Percentiles rank a stretch among this genome's conserved stretches.
phyloP scores from a whole-genome alignment of 2,329 filamentous ascomycete genomes.

The Nigrograna mackinnonii region DNA sequence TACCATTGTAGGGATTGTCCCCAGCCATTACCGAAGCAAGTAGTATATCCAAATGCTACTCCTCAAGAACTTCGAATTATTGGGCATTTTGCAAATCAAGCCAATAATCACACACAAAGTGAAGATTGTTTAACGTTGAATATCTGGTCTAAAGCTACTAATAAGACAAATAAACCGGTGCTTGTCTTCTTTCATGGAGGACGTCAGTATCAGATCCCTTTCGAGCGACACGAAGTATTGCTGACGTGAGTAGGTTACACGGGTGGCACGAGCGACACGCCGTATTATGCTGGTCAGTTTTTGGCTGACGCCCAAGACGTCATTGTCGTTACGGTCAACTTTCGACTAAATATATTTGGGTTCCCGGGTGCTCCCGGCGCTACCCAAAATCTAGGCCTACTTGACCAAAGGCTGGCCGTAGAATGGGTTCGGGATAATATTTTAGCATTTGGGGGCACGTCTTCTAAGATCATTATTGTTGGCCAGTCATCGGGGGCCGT shows the following conservation, averaged over 20 bases:
- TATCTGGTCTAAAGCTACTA: neutral
- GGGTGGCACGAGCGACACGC: neutral
- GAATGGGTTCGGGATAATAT: constrained; percentile 49
- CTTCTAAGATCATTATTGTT: constrained; percentile 41
- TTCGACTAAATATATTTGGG: constrained; percentile 44
- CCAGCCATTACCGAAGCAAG: neutral
- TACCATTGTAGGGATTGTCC: neutral
- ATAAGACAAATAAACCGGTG: neutral
- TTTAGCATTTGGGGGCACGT: constrained; percentile 44
- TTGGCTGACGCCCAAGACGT: constrained; percentile 28
- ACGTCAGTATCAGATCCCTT: constrained; percentile 10
- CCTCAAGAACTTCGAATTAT: neutral
- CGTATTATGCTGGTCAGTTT: constrained; percentile 20
- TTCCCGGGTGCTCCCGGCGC: constrained; percentile 41
- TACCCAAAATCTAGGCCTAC: constrained; percentile 40
- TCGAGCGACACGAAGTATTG: constrained; percentile 5
- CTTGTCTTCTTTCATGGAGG: neutral
- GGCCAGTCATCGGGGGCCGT: constrained; percentile 45
- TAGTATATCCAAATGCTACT: neutral
- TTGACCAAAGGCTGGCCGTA: constrained; percentile 27
- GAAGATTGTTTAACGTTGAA: neutral
- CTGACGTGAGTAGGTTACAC: neutral
- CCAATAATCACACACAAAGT: neutral
- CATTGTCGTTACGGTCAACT: constrained; percentile 34
- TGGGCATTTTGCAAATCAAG: neutral